A percentile compares a stretch with the other conserved stretches of the same genome.
Conservation (phyloP, 2,329 filamentous ascomycete species). For the Diaporthe sp. region DNA sequence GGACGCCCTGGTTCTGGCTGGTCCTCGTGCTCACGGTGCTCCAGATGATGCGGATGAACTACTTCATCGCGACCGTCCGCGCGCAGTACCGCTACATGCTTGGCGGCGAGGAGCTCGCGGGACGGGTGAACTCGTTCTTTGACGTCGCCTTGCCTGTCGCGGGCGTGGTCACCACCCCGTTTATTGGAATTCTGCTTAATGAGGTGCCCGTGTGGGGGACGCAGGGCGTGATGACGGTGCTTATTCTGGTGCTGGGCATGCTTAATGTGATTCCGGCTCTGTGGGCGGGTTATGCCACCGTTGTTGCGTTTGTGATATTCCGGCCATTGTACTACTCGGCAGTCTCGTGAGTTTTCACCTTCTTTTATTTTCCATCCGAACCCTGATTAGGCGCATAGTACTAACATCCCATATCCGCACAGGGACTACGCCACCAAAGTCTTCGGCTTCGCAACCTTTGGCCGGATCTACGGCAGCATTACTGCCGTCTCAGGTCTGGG, state of each 20-base stretch:
- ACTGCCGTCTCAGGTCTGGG: constrained; percentile 78
- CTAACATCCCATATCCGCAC: background rate
- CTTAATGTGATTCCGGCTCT: constrained; percentile 63
- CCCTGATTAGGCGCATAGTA: background rate
- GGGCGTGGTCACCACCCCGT: constrained; percentile 75
- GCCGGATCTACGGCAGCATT: constrained; percentile 81
- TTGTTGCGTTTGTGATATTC: constrained; percentile 76
- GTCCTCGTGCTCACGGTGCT: constrained; percentile 72
- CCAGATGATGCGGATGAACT: constrained; percentile 77
- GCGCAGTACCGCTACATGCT: constrained; percentile 78
- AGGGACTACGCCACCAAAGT: constrained; percentile 82
- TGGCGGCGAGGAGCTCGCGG: constrained; percentile 48
- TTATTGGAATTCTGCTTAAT: constrained; percentile 77
- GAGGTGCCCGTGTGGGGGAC: constrained; percentile 71
- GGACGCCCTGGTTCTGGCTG: constrained; percentile 77
- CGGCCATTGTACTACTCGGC: constrained; percentile 82
- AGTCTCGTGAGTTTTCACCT: constrained; percentile 64
- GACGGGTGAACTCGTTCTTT: constrained; percentile 53
- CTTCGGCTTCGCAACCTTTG: constrained; percentile 81
- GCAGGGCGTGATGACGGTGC: constrained; percentile 66
- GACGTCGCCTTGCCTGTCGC: constrained; percentile 70
- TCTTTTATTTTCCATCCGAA: background rate
- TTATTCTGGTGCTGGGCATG: constrained; percentile 71
- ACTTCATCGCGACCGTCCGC: constrained; percentile 73
- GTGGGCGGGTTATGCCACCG: constrained; percentile 73